phyloP scores from a whole-genome alignment of 352 stramenopile species.

The Phytophthora citrophthora region DNA sequence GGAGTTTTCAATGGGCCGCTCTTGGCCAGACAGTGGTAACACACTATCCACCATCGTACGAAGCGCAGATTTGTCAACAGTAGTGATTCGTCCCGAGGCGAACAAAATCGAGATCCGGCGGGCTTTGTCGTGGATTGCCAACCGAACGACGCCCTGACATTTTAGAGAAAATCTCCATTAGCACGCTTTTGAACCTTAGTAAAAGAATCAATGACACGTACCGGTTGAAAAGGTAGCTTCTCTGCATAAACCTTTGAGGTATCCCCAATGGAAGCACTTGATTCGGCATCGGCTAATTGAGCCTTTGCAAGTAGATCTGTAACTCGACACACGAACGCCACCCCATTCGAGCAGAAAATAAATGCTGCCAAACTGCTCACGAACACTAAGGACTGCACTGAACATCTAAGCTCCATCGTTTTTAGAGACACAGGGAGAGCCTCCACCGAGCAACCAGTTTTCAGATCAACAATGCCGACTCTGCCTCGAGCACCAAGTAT shows the following conservation, averaged over 20 bases:
- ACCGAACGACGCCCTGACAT: constrained; percentile 37
- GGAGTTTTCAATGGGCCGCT: constrained; percentile 3
- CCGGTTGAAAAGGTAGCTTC: constrained; percentile 42
- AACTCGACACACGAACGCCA: constrained; percentile 29
- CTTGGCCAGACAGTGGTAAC: constrained; percentile 15
- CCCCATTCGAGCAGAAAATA: constrained; percentile 41
- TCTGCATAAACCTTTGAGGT: constrained; percentile 3
- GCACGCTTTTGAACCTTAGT: not conserved
- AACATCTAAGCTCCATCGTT: constrained; percentile 19
- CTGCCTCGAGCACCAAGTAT: constrained; percentile 28
- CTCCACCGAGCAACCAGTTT: not conserved
- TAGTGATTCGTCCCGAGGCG: constrained; percentile 40
- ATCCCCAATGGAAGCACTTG: not conserved
- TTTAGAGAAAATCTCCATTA: constrained; percentile 7
- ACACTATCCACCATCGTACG: constrained; percentile 23
- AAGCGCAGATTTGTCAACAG: constrained; percentile 26
- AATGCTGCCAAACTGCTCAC: constrained; percentile 33
- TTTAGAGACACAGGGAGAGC: constrained; percentile 14
- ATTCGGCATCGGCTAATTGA: not conserved
- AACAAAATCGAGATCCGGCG: constrained; percentile 42
- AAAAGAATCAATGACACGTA: constrained; percentile 8
- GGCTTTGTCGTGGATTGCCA: constrained; percentile 26
- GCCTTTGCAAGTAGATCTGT: constrained; percentile 14
- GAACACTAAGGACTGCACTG: constrained; percentile 39
- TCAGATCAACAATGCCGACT: constrained; percentile 15